Percentiles rank a stretch among this genome's conserved stretches.
Evolutionary conservation across 2,329 filamentous ascomycete species (phyloP).

Genomic region (Nothopassalora personata): DNA sequence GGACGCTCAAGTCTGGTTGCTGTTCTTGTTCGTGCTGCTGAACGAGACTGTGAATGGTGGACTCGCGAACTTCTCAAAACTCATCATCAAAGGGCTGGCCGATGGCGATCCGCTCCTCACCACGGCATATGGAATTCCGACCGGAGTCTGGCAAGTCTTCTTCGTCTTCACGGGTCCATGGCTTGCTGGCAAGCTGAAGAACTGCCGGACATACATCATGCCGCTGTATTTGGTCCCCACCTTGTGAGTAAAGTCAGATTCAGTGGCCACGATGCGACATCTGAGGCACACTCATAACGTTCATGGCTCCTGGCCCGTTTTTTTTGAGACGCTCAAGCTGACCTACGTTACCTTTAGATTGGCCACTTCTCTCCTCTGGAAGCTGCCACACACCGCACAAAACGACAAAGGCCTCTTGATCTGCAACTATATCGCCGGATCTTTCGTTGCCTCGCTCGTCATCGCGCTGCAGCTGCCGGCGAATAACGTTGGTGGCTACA

Average conservation of each 20-base stretch:
- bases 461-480: conserved; percentile 51
- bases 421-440: conserved; percentile 48
- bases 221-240: conserved; percentile 49
- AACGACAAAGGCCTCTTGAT: conserved; percentile 45
- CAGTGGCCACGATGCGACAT: too few species aligned
- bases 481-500: conserved; percentile 46
- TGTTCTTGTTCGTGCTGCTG: conserved; percentile 38
- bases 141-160: conserved; percentile 51
- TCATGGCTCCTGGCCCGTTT: too few species aligned
- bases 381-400: conserved; percentile 37
- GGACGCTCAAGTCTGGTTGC: conserved; percentile 55
- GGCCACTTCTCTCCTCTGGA: conserved; percentile 43
- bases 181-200: conserved; percentile 47
- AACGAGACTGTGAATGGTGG: conserved; percentile 53
- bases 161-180: conserved; percentile 51
- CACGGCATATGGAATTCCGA: conserved; percentile 51
- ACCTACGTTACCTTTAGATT: too few species aligned
- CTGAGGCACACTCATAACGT: too few species aligned
- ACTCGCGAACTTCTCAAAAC: conserved; percentile 51
- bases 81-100: conserved; percentile 50
- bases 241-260: conserved; percentile 22
- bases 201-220: conserved; percentile 51
- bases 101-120: conserved; percentile 41
- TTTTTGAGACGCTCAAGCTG: too few species aligned
- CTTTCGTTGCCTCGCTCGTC: conserved; percentile 49